These are phyloP conservation scores for Rhododendron simsii DNA, from an alignment of 148 eudicot genomes.

Conservation along the genomic window DNA sequence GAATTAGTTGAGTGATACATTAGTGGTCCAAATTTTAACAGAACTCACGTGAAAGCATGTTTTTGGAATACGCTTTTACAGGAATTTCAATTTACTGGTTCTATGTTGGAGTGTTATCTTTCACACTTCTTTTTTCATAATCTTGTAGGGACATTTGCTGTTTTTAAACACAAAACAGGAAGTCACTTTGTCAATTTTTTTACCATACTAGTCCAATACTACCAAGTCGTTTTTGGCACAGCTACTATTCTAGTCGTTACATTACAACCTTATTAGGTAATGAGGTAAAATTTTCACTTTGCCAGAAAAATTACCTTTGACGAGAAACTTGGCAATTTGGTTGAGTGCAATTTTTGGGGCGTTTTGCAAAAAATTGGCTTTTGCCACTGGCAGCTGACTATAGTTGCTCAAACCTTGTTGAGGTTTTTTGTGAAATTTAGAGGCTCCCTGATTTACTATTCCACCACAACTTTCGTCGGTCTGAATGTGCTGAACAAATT, in stretches of 20 bases:
- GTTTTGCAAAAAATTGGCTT: not conserved
- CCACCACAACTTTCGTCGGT: not conserved
- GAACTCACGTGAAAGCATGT: not conserved
- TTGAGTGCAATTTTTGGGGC: not conserved
- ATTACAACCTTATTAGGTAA: not conserved
- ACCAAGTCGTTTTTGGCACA: not conserved
- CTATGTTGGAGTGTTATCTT: not conserved
- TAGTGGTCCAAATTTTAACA: not conserved
- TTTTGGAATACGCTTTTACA: not conserved
- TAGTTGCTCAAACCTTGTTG: not conserved
- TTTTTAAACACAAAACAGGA: not conserved
- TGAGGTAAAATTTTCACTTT: not conserved
- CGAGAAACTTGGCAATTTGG: not conserved
- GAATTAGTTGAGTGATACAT: not conserved
- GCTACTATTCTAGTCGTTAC: not conserved
- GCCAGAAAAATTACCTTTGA: not conserved
- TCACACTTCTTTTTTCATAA: not conserved
- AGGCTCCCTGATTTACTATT: not conserved
- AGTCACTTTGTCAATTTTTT: not conserved
- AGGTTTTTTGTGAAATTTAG: not conserved
- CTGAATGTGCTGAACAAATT: constrained; percentile 1
- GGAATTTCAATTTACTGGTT: not conserved
- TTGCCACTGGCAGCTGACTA: not conserved
- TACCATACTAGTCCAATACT: not conserved
- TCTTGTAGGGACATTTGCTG: not conserved